These are phyloP conservation scores for Wickerhamomyces canadensis DNA, from an alignment of 805 yeast species.

Conservation along the genomic window DNA sequence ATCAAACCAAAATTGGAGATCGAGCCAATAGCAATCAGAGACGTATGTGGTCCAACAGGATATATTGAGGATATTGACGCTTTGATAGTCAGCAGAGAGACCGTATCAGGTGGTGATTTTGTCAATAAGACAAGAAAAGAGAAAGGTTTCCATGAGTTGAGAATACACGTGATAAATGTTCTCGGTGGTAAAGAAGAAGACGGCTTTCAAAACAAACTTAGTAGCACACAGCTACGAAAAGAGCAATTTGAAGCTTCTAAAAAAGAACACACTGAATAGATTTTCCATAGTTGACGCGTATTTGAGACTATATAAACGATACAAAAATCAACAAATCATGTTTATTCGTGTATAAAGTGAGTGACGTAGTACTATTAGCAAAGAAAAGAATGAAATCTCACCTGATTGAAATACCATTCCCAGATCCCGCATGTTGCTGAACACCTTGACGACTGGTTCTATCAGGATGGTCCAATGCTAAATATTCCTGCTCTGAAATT, in stretches of 20 bases:
- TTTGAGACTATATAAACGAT: too few relatives aligned
- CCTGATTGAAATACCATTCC: slow-evolving; percentile 38
- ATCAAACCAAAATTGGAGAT: slow-evolving; percentile 42
- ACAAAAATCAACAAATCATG: too few relatives aligned
- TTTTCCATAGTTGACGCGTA: too few relatives aligned
- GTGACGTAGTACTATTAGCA: too few relatives aligned
- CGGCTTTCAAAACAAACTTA: slow-evolving; percentile 67
- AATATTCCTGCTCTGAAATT: slow-evolving; percentile 41
- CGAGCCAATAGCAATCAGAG: slow-evolving; percentile 62
- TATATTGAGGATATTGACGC: slow-evolving; percentile 67
- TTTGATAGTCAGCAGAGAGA: slow-evolving; percentile 76
- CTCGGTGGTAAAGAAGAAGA: slow-evolving; percentile 56
- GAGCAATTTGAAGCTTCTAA: slow-evolving; percentile 14
- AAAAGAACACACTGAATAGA: neutral
- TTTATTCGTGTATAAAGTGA: too few relatives aligned
- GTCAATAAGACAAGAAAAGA: slow-evolving; percentile 63
- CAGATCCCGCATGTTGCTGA: slow-evolving; percentile 31
- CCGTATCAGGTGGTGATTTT: slow-evolving; percentile 64
- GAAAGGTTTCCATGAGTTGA: slow-evolving; percentile 47
- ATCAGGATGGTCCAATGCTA: slow-evolving; percentile 88
- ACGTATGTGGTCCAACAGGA: slow-evolving; percentile 94
- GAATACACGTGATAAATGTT: slow-evolving; percentile 51
- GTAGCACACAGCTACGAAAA: slow-evolving; percentile 76
- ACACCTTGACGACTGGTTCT: slow-evolving; percentile 53
- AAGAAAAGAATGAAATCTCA: slow-evolving; percentile 23